A percentile compares a stretch with the other conserved stretches of the same genome.
These are phyloP conservation scores for Heliosperma pusillum DNA, from an alignment of 148 eudicot species.

Conservation along the genomic window DNA sequence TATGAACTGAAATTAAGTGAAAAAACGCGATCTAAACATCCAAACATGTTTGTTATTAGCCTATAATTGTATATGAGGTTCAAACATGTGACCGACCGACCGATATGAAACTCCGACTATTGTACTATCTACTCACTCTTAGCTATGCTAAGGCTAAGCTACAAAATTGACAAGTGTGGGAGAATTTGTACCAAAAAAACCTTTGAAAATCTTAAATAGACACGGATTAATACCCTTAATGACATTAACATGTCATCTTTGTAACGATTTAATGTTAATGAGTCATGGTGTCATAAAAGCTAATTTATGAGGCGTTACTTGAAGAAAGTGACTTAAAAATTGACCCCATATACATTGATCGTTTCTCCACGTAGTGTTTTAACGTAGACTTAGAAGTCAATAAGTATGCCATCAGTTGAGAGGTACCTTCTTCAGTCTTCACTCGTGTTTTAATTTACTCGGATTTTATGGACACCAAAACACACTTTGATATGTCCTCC, in stretches of 20 bases:
- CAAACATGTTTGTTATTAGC: no score
- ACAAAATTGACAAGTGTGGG: background rate
- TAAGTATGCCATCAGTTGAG: background rate
- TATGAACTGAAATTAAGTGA: no score
- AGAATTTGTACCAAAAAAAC: background rate
- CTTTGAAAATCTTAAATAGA: background rate
- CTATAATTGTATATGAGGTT: no score
- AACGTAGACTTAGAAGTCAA: background rate
- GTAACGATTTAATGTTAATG: background rate
- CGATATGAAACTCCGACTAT: no score
- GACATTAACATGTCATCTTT: slow-evolving; percentile 1
- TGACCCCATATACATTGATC: slow-evolving; percentile 5
- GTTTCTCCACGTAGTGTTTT: slow-evolving; percentile 21
- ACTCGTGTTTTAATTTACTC: slow-evolving; percentile 7
- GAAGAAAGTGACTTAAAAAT: slow-evolving; percentile 11
- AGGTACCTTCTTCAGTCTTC: background rate
- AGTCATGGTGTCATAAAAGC: background rate
- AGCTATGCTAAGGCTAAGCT: background rate
- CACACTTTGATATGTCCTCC: background rate
- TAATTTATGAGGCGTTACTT: background rate
- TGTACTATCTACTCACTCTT: no score
- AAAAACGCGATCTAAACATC: no score
- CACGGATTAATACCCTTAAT: background rate
- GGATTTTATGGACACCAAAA: background rate
- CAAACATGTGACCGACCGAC: no score